These are phyloP conservation scores for Mycena sp. DNA, from an alignment of 1,284 basidiomycete species.

Conservation along the genomic window DNA sequence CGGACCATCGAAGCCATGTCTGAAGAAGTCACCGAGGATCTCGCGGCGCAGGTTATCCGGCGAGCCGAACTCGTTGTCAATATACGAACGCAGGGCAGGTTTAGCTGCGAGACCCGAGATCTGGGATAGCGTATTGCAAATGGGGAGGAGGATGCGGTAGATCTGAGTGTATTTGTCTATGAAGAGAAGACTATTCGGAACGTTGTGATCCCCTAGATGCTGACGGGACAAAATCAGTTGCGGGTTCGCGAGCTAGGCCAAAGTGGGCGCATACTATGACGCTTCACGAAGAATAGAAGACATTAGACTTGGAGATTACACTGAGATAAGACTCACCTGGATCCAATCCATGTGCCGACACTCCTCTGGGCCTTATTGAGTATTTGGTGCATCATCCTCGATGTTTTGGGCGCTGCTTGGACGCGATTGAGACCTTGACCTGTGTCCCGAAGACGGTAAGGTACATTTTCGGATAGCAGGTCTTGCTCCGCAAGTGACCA, in stretches of 20 bases:
- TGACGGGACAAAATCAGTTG: neutral
- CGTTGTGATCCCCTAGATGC: slow-evolving; percentile 83
- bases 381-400: slow-evolving; percentile 85
- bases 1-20: slow-evolving; percentile 87
- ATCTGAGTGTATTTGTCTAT: slow-evolving; percentile 87
- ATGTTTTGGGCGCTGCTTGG: slow-evolving; percentile 83
- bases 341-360: slow-evolving; percentile 83
- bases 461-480: slow-evolving; percentile 73
- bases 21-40: slow-evolving; percentile 83
- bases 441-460: slow-evolving; percentile 83
- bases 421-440: slow-evolving; percentile 87
- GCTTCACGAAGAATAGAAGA: slow-evolving; percentile 36
- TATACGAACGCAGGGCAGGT: slow-evolving; percentile 76
- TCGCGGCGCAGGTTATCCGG: slow-evolving; percentile 71
- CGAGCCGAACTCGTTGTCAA: slow-evolving; percentile 82
- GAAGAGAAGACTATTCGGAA: slow-evolving; percentile 69
- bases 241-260: slow-evolving; percentile 32
- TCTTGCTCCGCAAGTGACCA: slow-evolving; percentile 45
- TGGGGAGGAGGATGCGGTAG: slow-evolving; percentile 84
- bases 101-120: slow-evolving; percentile 71
- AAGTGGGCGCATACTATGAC: slow-evolving; percentile 41
- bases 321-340: slow-evolving; percentile 49
- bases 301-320: slow-evolving; percentile 1
- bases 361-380: slow-evolving; percentile 81
- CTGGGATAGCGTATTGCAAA: slow-evolving; percentile 79